Percentiles rank a stretch among this genome's conserved stretches.
Conservation (phyloP, 768 basidiomycete species). For the Serendipita sp. region DNA sequence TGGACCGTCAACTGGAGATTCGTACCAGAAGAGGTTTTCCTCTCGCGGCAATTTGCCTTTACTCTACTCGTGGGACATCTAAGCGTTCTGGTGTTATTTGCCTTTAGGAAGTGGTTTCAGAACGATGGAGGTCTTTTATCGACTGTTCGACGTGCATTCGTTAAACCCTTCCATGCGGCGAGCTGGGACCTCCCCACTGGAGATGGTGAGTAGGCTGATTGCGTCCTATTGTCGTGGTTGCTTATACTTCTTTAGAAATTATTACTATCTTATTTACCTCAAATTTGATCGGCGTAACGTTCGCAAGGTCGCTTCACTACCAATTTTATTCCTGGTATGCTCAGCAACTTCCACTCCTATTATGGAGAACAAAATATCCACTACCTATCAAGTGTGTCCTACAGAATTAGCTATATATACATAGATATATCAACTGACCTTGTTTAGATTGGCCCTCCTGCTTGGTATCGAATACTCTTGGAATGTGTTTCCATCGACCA, state of each 20-base stretch:
- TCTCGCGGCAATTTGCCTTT: constrained; percentile 44
- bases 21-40: constrained; percentile 58
- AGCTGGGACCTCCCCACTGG: constrained; percentile 32
- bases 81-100: constrained; percentile 44
- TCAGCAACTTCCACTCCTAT: constrained; percentile 71
- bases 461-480: constrained; percentile 65
- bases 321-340: constrained; percentile 99
- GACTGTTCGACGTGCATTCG: constrained; percentile 41
- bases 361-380: constrained; percentile 59
- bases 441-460: constrained; percentile 41
- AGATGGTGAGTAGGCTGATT: constrained; percentile 39
- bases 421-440: constrained; percentile 9
- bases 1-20: constrained; percentile 99
- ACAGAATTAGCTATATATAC: not conserved
- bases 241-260: constrained; percentile 36
- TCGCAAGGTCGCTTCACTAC: constrained; percentile 90
- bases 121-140: constrained; percentile 48
- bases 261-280: constrained; percentile 75
- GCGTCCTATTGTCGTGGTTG: constrained; percentile 9
- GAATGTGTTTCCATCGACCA: constrained; percentile 76
- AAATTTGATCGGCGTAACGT: constrained; percentile 81
- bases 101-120: constrained; percentile 59
- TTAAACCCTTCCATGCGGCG: constrained; percentile 35
- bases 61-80: constrained; percentile 54
- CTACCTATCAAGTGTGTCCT: constrained; percentile 38